phyloP scores from a whole-genome alignment of 2,329 filamentous ascomycete genomes.

The Periglandula ipomoeae region DNA sequence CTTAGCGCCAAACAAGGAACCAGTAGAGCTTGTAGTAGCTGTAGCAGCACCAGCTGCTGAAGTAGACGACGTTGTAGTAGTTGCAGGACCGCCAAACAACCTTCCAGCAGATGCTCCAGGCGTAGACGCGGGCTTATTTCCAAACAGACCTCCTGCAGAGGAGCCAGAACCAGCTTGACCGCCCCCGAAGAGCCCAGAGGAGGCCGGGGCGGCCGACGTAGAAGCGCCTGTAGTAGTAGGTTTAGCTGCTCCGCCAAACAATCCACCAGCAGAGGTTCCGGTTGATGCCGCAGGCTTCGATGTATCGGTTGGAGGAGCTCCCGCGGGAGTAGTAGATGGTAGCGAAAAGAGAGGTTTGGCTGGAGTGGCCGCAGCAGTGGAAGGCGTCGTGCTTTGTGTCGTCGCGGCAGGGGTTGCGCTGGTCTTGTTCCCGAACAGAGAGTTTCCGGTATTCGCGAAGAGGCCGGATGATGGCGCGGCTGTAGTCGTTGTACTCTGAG shows the following conservation, averaged over 20 bases:
- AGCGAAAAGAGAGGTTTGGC: slow-evolving; percentile 12
- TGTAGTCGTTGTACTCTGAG: slow-evolving; percentile 14
- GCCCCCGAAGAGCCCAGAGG: slow-evolving; percentile 21
- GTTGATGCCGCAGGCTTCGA: slow-evolving; percentile 16
- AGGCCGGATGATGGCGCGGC: slow-evolving; percentile 19
- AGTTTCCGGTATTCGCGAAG: slow-evolving; percentile 19
- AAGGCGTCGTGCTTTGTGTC: not conserved
- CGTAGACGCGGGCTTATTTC: slow-evolving; percentile 15
- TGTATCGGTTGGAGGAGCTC: slow-evolving; percentile 37
- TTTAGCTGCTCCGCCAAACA: slow-evolving; percentile 18
- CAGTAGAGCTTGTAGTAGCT: slow-evolving; percentile 13
- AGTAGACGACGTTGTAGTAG: slow-evolving; percentile 12
- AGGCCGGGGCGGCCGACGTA: slow-evolving; percentile 12
- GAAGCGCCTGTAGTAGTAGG: slow-evolving; percentile 12
- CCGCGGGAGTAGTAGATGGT: slow-evolving; percentile 35
- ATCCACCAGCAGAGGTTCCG: slow-evolving; percentile 10
- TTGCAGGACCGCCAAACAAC: slow-evolving; percentile 17
- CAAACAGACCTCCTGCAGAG: slow-evolving; percentile 11
- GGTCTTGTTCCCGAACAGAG: slow-evolving; percentile 21
- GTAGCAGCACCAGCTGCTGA: slow-evolving; percentile 17
- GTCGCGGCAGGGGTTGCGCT: slow-evolving; percentile 2
- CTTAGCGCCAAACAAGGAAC: slow-evolving; percentile 32
- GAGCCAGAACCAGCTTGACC: slow-evolving; percentile 18
- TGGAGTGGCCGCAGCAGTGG: slow-evolving; percentile 17
- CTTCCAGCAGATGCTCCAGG: slow-evolving; percentile 13